Conservation (phyloP, 1,284 basidiomycete genomes). For the Naganishia albida region DNA sequence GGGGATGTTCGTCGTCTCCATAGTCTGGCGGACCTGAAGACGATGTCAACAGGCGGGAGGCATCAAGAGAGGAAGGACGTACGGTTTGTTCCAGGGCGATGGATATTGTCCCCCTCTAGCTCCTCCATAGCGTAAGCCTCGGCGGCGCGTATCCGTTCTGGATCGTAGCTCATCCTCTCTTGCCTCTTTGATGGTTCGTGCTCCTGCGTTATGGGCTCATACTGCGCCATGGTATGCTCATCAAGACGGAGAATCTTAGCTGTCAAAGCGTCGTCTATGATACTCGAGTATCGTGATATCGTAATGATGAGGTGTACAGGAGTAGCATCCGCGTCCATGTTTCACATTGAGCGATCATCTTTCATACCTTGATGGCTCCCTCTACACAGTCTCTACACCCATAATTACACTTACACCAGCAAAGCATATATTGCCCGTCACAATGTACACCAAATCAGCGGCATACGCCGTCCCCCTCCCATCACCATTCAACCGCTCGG, state of each 20-base stretch:
- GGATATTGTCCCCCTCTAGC: background rate
- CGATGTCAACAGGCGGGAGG: background rate
- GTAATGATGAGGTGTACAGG: no score
- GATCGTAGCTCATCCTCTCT: background rate
- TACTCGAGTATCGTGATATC: no score
- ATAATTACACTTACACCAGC: background rate
- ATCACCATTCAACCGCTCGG: constrained; percentile 5
- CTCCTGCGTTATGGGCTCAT: no score
- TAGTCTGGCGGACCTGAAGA: background rate
- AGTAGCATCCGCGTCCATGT: no score
- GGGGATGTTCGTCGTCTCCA: background rate
- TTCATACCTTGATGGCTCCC: no score
- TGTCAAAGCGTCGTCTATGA: no score
- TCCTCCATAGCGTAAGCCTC: constrained; percentile 20
- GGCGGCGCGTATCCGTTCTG: background rate
- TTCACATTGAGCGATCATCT: no score
- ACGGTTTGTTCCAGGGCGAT: constrained; percentile 1
- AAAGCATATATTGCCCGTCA: background rate
- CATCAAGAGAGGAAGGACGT: background rate
- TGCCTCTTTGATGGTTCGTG: background rate
- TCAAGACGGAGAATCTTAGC: no score
- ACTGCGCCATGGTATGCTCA: no score
- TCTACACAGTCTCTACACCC: no score
- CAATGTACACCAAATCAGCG: background rate
- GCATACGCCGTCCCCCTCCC: constrained; percentile 6